These are phyloP conservation scores for Cercophora sp. DNA, from an alignment of 495 filamentous ascomycete genomes.

Conservation along the genomic window DNA sequence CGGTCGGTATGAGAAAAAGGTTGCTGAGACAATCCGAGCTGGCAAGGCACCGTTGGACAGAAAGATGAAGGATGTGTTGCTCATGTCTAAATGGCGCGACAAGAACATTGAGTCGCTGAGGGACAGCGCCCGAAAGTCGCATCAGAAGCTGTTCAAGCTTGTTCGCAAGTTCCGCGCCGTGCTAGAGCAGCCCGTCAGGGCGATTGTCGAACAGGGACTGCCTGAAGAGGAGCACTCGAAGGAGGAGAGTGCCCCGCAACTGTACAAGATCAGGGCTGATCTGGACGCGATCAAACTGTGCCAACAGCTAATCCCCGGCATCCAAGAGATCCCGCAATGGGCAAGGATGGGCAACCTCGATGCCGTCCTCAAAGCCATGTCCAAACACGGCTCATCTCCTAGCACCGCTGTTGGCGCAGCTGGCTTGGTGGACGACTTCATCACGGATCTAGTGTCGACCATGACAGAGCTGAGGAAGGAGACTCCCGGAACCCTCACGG, in stretches of 20 bases:
- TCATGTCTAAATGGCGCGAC: constrained; percentile 93
- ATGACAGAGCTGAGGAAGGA: constrained; percentile 71
- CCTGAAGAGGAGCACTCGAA: constrained; percentile 43
- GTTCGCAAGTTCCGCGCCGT: constrained; percentile 81
- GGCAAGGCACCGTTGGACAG: constrained; percentile 70
- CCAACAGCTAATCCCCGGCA: constrained; percentile 46
- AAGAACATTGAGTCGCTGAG: constrained; percentile 84
- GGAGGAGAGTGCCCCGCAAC: not conserved
- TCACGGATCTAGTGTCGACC: constrained; percentile 58
- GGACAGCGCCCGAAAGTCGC: constrained; percentile 84
- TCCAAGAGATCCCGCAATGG: constrained; percentile 53
- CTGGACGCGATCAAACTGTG: constrained; percentile 49
- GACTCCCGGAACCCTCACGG: constrained; percentile 70
- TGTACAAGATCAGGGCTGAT: constrained; percentile 38
- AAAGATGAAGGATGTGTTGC: constrained; percentile 79
- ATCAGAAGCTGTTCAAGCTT: constrained; percentile 85
- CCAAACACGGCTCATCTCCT: constrained; percentile 46
- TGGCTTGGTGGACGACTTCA: constrained; percentile 61
- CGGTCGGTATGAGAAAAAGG: constrained; percentile 59
- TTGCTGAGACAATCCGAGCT: constrained; percentile 57
- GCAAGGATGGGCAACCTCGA: constrained; percentile 65
- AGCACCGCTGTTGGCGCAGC: constrained; percentile 51
- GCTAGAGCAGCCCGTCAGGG: constrained; percentile 66
- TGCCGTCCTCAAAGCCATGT: constrained; percentile 53
- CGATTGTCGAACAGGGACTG: constrained; percentile 61